Base-by-base conservation (phyloP, 2,329 filamentous ascomycete species). In the Stagonosporopsis tanaceti region DNA sequence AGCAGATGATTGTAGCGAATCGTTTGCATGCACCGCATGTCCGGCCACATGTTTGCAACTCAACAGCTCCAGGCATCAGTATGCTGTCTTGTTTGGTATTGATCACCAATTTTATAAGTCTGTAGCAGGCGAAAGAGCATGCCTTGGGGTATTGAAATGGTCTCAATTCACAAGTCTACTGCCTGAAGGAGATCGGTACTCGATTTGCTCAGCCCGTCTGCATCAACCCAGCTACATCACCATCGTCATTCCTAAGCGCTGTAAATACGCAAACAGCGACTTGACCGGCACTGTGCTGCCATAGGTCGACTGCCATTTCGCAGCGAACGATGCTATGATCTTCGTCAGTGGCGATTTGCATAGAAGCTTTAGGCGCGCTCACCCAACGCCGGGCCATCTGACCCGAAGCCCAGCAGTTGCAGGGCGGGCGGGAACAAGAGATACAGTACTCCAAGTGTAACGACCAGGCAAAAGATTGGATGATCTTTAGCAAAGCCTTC, bases 231-330 rank as follows among this genome's bases (percentile, higher is more conserved):
- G 17, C 6, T 35, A 25, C 2, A 22, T 4, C n/a, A 14, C 17
- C 42, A 35, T 14, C 12, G 28, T 66, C 76, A 80, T 80, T 0
- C 78, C 77, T 50, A 80, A 57, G 8, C 74, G 65, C 70, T 80
- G 77, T 20, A 81, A 73, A 47, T 71, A 80, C 2, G 72, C 71
- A 57, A 79, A 78, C 14, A 81, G 59, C 1, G 77, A 77, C 0
- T 67, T 69, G 48, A 73, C 74, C 0, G 77, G 74, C 40, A 80
- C 76, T 39, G 69, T 71, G 2, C 76, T 77, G 3, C 62, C 66
- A 62, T 79, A 80, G 2, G 47, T 60, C 0, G 67, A 53, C 60
- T 79, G 72, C 76, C 77, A 81, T 57, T 50, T 60, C 1, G 78
- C 72, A 8, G 78, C 79, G 52, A 79, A 80, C 2, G 61, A 60